These are phyloP conservation scores for Xanthoconium stramineum DNA, from an alignment of 768 basidiomycete genomes.

Conservation along the genomic window DNA sequence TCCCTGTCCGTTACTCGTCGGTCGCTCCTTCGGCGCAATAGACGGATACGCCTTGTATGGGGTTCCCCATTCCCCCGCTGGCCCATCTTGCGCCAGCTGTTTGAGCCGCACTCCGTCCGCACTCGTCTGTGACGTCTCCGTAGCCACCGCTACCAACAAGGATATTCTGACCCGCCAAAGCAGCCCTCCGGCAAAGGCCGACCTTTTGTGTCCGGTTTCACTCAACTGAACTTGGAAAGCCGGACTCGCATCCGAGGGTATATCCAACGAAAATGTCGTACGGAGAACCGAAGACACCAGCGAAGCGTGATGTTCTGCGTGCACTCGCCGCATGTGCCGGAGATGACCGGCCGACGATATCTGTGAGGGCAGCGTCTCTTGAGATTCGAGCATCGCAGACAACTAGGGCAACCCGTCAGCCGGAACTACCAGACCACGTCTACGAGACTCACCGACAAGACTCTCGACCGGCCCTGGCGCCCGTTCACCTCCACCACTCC, in stretches of 20 bases:
- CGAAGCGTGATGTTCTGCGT: constrained; percentile 83
- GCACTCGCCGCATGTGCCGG: constrained; percentile 63
- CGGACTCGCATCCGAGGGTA: constrained; percentile 89
- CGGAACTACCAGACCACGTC: background rate
- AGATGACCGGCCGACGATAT: constrained; percentile 47
- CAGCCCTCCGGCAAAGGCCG: constrained; percentile 59
- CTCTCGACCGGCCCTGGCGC: constrained; percentile 62
- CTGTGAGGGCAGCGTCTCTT: constrained; percentile 73
- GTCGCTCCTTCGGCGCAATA: constrained; percentile 61
- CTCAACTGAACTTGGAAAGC: constrained; percentile 71
- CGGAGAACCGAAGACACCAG: constrained; percentile 71
- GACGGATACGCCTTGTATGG: constrained; percentile 56
- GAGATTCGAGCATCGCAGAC: constrained; percentile 84
- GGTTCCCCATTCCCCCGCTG: constrained; percentile 68
- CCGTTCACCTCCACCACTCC: constrained; percentile 89
- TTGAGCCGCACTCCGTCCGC: constrained; percentile 53
- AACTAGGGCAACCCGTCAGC: constrained; percentile 46
- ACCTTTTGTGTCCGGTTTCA: constrained; percentile 16
- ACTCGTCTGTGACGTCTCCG: constrained; percentile 41
- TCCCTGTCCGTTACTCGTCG: constrained; percentile 1
- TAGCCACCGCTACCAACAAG: constrained; percentile 75
- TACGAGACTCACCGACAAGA: constrained; percentile 67
- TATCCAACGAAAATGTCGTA: constrained; percentile 85
- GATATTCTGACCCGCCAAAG: constrained; percentile 89
- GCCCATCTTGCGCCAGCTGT: constrained; percentile 54